A percentile compares a stretch with the other conserved stretches of the same genome.
Evolutionary conservation across 2,329 filamentous ascomycete species (phyloP).

Genomic region (Lachnum nothofagi): DNA sequence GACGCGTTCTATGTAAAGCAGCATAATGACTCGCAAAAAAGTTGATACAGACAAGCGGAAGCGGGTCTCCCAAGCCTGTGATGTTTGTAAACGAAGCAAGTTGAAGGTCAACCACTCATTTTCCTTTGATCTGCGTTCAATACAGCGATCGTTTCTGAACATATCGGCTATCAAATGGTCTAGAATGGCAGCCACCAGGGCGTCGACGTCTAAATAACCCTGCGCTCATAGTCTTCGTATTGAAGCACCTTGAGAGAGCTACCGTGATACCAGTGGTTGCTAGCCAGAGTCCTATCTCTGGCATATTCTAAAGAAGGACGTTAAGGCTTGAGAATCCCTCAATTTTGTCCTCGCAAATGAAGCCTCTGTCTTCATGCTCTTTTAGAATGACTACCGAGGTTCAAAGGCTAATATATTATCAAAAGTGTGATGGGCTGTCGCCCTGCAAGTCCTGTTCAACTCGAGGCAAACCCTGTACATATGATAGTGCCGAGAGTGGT

Average conservation of each 20-base stretch:
- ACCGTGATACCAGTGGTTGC: too few relatives aligned
- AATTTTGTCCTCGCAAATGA: too few relatives aligned
- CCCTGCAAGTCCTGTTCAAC: constrained; percentile 57
- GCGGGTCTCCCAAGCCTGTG: constrained; percentile 25
- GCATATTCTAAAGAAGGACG: too few relatives aligned
- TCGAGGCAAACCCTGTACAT: constrained; percentile 43
- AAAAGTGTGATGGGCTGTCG: constrained; percentile 31
- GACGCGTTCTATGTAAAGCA: too few relatives aligned
- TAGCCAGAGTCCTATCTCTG: too few relatives aligned
- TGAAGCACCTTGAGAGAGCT: too few relatives aligned
- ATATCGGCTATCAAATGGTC: too few relatives aligned
- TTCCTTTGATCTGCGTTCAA: not conserved
- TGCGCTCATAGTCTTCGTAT: too few relatives aligned
- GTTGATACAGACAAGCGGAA: constrained; percentile 26
- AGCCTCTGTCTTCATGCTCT: not conserved
- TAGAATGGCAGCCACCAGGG: too few relatives aligned
- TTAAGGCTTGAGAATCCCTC: too few relatives aligned
- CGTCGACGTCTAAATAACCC: too few relatives aligned
- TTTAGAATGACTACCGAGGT: constrained; percentile 33
- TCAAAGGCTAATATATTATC: not conserved
- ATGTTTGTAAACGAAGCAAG: constrained; percentile 27
- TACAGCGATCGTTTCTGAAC: too few relatives aligned
- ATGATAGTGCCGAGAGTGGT: constrained; percentile 34
- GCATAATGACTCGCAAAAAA: constrained; percentile 22
- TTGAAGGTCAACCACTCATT: constrained; percentile 23